Conservation (phyloP, 164 flowering plant genomes). For the Liquidambar formosana region DNA sequence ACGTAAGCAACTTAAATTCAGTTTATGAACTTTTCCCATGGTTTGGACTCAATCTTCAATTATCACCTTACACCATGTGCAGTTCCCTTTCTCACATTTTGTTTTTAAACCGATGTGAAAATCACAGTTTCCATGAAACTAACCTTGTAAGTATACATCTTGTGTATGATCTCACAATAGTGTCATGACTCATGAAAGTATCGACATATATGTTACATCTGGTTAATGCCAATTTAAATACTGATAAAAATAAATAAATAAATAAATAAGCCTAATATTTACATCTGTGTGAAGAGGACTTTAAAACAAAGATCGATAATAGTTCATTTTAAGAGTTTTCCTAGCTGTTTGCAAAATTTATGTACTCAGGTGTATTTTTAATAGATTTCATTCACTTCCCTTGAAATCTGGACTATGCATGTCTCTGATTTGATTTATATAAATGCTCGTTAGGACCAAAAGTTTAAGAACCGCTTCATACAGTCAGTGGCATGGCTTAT, state of each 20-base stretch:
- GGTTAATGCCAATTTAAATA: neutral
- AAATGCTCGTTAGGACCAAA: neutral
- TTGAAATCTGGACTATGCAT: too few species aligned
- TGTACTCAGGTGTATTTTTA: too few species aligned
- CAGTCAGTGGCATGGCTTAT: neutral
- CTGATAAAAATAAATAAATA: too few species aligned
- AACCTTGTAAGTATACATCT: neutral
- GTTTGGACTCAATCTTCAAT: neutral
- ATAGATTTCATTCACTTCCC: too few species aligned
- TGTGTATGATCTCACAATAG: neutral
- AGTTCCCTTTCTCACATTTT: too few species aligned
- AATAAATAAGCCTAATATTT: too few species aligned
- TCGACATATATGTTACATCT: neutral
- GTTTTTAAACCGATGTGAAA: neutral
- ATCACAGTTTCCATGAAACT: neutral
- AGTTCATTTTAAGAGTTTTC: too few species aligned
- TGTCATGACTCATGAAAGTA: too few species aligned
- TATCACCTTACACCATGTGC: neutral
- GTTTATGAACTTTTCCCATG: constrained; percentile 1
- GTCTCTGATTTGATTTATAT: too few species aligned
- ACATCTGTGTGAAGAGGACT: too few species aligned
- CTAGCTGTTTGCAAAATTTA: too few species aligned
- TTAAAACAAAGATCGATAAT: too few species aligned
- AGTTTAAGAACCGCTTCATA: neutral
- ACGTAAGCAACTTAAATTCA: constrained; percentile 51